phyloP scores from a whole-genome alignment of 2,329 filamentous ascomycete species.

The Aspergillus candidus region DNA sequence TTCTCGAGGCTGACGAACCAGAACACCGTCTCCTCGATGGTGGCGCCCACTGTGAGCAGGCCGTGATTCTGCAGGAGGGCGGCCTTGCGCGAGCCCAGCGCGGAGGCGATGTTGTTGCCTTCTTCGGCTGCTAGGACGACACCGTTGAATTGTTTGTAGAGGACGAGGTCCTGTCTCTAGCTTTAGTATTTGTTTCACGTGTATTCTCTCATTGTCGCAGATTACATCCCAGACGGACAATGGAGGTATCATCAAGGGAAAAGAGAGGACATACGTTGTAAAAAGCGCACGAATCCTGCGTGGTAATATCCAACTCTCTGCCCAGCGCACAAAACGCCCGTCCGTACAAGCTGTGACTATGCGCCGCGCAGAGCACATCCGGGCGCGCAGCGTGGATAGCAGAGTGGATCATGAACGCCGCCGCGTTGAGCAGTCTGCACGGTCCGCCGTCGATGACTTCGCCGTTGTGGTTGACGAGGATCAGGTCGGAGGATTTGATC shows the following conservation, averaged over 20 bases:
- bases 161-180: constrained; percentile 40
- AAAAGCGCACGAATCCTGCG: constrained; percentile 43
- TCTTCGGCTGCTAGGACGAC: constrained; percentile 49
- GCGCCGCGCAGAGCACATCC: constrained; percentile 50
- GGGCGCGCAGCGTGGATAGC: constrained; percentile 52
- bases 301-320: constrained; percentile 39
- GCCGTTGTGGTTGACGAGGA: constrained; percentile 57
- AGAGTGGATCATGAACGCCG: constrained; percentile 48
- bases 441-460: constrained; percentile 58
- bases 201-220: no score
- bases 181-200: no score
- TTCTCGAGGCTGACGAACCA: constrained; percentile 52
- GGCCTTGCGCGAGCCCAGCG: constrained; percentile 46
- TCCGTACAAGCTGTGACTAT: constrained; percentile 52
- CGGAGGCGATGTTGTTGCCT: constrained; percentile 47
- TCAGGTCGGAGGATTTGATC: constrained; percentile 61
- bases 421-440: constrained; percentile 42
- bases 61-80: constrained; percentile 52
- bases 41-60: constrained; percentile 45
- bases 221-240: neutral
- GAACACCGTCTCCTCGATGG: constrained; percentile 48
- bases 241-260: neutral
- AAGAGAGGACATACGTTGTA: constrained; percentile 29
- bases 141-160: constrained; percentile 50
- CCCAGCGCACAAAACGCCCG: constrained; percentile 39